Base-by-base conservation (phyloP, 75 land plant species). In the Pseudotsuga menziesii region DNA sequence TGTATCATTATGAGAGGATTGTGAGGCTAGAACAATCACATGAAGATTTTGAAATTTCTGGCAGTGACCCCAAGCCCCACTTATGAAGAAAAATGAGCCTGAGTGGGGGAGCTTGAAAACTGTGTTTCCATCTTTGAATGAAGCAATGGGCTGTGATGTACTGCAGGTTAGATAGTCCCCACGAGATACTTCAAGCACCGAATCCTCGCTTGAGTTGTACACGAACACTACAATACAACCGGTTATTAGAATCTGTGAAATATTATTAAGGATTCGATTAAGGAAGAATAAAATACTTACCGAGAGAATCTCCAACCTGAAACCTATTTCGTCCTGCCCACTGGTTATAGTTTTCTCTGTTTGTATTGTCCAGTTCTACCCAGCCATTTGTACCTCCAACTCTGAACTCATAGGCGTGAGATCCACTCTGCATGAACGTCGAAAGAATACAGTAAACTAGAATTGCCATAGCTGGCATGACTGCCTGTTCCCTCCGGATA, bases 61-160 rank as follows among this genome's bases (percentile, higher is more conserved):
- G 81, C 87, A 85, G 75, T 85, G 82, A 25, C 81, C 84, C 6
- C 78, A 66, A 41, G 59, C 64, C 17, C 87, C 87, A 61, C 81
- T 78, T 75, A 85, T 82, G 81, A 85, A 85, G 80, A 39, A 85
- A 78, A 78, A 81, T 56, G 63, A 19, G 55, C 87, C 87, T 20
- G 72, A 59, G 20, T 74, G 59, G 70, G 58, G 72, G 52, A 85
- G 67, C 75, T 32, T 23, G 78, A 82, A 54, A 5, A 35, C 13
- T 11, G 87, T 55, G 76, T 77, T 73, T 0, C 84, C 87, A 26
- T 82, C 80, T 71, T 58, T 57, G 76, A 64, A 75, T 15, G 11
- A 25, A 54, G 35, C 57, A 0, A 81, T 13, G 7, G 86, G 86
- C 39, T 57, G 9, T 13, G 83, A 35, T 23, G 39, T 22, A 57